A percentile compares a stretch with the other conserved stretches of the same genome.
Evolutionary conservation across 2,329 filamentous ascomycete species (phyloP).

Genomic region (Ceratocystis diversiconidia): DNA sequence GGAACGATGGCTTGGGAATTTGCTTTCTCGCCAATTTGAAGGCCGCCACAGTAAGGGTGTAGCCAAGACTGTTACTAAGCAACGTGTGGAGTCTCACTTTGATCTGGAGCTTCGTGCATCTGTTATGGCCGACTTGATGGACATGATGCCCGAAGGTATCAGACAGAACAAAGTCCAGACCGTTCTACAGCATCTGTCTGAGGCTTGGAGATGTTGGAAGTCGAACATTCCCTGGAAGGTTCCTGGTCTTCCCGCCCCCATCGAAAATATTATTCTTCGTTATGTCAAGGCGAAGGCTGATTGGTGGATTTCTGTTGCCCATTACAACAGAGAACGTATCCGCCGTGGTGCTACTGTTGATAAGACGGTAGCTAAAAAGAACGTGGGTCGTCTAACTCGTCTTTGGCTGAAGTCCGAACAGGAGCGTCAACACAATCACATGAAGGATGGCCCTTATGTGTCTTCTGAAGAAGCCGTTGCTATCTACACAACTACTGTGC

Average conservation of each 20-base stretch:
- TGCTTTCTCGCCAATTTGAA: conserved; percentile 94
- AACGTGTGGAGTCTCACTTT: conserved; percentile 96
- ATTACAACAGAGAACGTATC: conserved; percentile 97
- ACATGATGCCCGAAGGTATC: conserved; percentile 99
- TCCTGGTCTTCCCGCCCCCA: conserved; percentile 84
- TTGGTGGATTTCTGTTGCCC: conserved; percentile 98
- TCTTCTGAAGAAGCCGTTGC: conserved; percentile 97
- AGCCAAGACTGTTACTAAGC: conserved; percentile 97
- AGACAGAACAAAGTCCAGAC: conserved; percentile 99
- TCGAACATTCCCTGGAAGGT: conserved; percentile 99
- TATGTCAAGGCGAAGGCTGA: conserved; percentile 99
- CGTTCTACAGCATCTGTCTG: conserved; percentile 88
- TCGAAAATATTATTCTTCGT: conserved; percentile 95
- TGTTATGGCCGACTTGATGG: conserved; percentile 97
- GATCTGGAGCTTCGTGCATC: conserved; percentile 93
- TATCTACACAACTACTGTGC: conserved; percentile 96
- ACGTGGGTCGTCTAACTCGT: conserved; percentile 82
- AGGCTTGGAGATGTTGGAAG: conserved; percentile 99
- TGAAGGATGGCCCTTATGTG: conserved; percentile 97
- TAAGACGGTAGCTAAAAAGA: conserved; percentile 99
- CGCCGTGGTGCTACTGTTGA: conserved; percentile 92
- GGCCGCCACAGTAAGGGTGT: conserved; percentile 97
- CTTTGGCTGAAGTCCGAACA: conserved; percentile 97
- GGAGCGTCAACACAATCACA: conserved; percentile 96
- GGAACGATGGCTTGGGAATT: conserved; percentile 92